Conservation (phyloP, 2,329 filamentous ascomycete genomes). For the Arthrocladium fulminans region DNA sequence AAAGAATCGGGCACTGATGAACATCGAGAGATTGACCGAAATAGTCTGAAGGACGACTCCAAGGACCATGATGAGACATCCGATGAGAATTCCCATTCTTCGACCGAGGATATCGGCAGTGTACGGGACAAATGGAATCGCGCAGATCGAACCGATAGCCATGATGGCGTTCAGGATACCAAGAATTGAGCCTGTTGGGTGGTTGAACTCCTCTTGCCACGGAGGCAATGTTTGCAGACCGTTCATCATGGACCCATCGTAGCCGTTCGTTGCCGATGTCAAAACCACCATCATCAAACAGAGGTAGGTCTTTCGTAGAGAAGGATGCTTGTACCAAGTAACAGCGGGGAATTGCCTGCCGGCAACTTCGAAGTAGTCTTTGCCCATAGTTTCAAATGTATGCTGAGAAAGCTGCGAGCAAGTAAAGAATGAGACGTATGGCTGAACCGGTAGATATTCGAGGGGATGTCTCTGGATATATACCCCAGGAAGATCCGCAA, state of each 20-base stretch:
- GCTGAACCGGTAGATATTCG: background rate
- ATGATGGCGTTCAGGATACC: conserved; percentile 20
- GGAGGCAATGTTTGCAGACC: conserved; percentile 14
- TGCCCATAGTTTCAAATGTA: conserved; percentile 11
- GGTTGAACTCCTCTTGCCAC: conserved; percentile 21
- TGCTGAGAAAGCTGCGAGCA: background rate
- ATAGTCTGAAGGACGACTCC: conserved; percentile 27
- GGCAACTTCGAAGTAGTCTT: conserved; percentile 18
- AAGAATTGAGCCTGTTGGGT: conserved; percentile 15
- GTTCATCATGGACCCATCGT: conserved; percentile 23
- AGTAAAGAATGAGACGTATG: background rate
- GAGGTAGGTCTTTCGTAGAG: conserved; percentile 50
- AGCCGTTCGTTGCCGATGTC: conserved; percentile 42
- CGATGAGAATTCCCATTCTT: conserved; percentile 39
- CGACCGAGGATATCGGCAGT: conserved; percentile 41
- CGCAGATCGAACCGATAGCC: conserved; percentile 38
- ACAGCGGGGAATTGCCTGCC: conserved; percentile 43
- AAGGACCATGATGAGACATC: conserved; percentile 20
- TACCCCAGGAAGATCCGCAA: background rate
- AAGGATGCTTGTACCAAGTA: conserved; percentile 49
- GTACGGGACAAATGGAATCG: conserved; percentile 42
- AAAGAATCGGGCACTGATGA: conserved; percentile 52
- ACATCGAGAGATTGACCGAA: conserved; percentile 34
- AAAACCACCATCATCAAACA: conserved; percentile 48
- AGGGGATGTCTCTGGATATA: background rate